Evolutionary conservation across 495 filamentous ascomycete species (phyloP), one percentile per base, ranked within the genome.

Genomic region (Aspergillus biplanus): DNA sequence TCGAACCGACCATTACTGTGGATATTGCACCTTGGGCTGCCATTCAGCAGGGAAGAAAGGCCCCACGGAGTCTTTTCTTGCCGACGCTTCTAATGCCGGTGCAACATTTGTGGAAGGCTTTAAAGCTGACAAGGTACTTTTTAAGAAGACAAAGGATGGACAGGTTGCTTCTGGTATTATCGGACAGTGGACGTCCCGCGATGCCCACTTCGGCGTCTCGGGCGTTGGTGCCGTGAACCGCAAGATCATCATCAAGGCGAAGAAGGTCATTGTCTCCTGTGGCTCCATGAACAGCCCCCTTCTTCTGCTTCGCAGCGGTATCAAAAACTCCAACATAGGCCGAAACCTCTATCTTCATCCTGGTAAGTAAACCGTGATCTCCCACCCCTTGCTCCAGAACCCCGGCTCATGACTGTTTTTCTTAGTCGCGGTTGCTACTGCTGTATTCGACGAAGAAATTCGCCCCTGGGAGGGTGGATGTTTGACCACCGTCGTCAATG

Each of bases 291-390:
- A 91, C 58, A 90, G 86, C 58, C 93, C 93, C 4, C 71, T 95
- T 1, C 69, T 98, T 6, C 78, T 97, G 46, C 75, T 87, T 65
- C 89, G 88, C 33, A 93, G 90, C 60, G 90, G 92, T 27, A 66
- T 82, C 31, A 83, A 88, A 76, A 97, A 96, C 62, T 79, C 78
- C 5, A 89, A 97, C 50, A 90, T 98, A 64, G 93, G 93, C n/a
- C 85, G 82, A 16, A 89, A 97, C 68, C 86, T 98, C 5, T 76
- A 96, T 66, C 71, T 94, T 6, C 93, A 98, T 65, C 93, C 93
- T 4, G 78, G 78, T 81, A 73, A 66, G 74, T 62, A 27, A 27
- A 52, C 27, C 1, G 21, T 27, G 21, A 27, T 27, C 21, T 27
- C 21, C 21, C 21, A 27, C 21, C 21, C 21, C 21, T 27, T 27